phyloP scores from a whole-genome alignment of 345 rosid species.

The Firmiana major region DNA sequence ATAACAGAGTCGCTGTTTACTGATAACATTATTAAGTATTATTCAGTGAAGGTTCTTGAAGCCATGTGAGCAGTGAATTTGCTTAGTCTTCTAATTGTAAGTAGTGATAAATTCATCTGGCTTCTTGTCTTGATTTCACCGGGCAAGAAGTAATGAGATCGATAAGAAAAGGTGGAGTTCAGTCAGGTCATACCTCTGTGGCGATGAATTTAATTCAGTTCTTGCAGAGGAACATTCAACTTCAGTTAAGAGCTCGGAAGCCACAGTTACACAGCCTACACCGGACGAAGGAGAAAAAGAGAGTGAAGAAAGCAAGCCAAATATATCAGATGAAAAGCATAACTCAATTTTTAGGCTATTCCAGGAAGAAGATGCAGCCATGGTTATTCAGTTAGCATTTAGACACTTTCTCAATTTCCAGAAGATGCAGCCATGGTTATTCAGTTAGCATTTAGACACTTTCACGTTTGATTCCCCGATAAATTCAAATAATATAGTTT shows the following conservation, averaged over 20 bases:
- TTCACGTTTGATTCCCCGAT: constrained; percentile 39
- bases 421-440: constrained; percentile 74
- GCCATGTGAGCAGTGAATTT: background rate
- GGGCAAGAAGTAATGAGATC: constrained; percentile 42
- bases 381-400: constrained; percentile 50
- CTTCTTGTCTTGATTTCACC: constrained; percentile 10
- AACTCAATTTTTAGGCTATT: constrained; percentile 46
- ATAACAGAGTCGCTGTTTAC: background rate
- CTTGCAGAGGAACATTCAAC: constrained; percentile 74
- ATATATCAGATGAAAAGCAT: constrained; percentile 24
- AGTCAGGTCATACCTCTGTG: constrained; percentile 67
- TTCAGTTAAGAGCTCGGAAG: constrained; percentile 58
- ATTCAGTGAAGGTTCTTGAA: constrained; percentile 6
- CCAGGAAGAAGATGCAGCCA: constrained; percentile 67
- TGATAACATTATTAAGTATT: background rate
- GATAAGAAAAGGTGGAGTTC: constrained; percentile 67
- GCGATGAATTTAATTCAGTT: constrained; percentile 72
- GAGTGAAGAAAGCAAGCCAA: constrained; percentile 32
- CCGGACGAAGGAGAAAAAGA: constrained; percentile 20
- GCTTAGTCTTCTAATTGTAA: no score
- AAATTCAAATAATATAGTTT: background rate
- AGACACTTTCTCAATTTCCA: constrained; percentile 47
- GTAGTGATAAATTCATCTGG: no score
- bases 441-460: constrained; percentile 68
- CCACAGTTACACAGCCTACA: constrained; percentile 38